Conservation (phyloP, 306 rosid genomes). For the Abrus precatorius region DNA sequence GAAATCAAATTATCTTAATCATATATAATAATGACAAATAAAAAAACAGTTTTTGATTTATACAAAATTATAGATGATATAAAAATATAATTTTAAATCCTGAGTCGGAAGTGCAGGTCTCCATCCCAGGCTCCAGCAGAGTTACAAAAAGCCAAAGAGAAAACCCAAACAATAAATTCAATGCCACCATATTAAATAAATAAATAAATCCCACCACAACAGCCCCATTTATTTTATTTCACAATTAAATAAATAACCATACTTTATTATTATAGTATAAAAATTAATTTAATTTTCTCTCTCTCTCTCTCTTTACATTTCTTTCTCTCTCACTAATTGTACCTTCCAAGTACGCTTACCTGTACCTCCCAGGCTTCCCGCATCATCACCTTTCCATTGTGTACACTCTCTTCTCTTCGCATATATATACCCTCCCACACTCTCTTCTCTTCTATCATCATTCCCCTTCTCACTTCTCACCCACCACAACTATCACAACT, state of each 20-base stretch:
- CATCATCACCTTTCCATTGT: constrained; percentile 77
- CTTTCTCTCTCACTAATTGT: constrained; percentile 55
- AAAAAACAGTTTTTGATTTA: no score
- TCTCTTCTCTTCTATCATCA: constrained; percentile 5
- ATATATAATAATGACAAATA: no score
- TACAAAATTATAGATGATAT: no score
- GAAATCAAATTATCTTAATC: no score
- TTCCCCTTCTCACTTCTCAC: constrained; percentile 40
- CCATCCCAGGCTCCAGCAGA: neutral
- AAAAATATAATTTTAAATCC: no score
- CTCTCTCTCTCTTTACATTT: neutral
- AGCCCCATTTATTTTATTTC: neutral
- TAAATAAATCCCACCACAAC: constrained; percentile 19
- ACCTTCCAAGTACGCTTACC: constrained; percentile 96
- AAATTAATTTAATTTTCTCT: neutral
- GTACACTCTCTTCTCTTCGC: constrained; percentile 37
- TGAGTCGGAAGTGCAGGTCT: neutral
- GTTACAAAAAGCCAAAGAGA: constrained; percentile 22
- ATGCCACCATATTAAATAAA: constrained; percentile 2
- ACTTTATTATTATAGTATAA: neutral
- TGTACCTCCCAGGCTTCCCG: constrained; percentile 82
- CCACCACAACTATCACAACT: neutral
- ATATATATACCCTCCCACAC: constrained; percentile 22
- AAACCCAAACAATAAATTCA: constrained; percentile 38
- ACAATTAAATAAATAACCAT: neutral